Evolutionary conservation across 768 basidiomycete species (phyloP).

Genomic region (Boletellus sp.): DNA sequence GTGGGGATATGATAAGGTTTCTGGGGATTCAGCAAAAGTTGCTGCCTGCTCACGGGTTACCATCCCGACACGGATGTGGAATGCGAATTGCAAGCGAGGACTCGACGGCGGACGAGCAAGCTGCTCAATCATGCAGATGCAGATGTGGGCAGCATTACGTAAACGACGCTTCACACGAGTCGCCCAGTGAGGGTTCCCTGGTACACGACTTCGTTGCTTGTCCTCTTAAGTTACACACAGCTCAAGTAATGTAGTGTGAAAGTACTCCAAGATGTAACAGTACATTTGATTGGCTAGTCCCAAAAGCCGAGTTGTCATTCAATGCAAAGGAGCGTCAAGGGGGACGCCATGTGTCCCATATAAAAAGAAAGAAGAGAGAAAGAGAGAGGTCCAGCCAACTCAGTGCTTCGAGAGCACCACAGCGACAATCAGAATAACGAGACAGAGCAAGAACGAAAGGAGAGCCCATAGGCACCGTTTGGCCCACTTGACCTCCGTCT

Average conservation of each 20-base stretch:
- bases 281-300: conserved; percentile 9
- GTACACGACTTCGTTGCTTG: too few relatives aligned
- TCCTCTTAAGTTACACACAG: background rate
- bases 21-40: background rate
- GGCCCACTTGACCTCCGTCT: conserved; percentile 54
- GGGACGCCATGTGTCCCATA: background rate
- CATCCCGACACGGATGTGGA: conserved; percentile 12
- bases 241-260: conserved; percentile 3
- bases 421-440: conserved; percentile 28
- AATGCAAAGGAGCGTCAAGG: background rate
- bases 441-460: conserved; percentile 39
- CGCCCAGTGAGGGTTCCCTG: too few relatives aligned
- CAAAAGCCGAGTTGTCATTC: background rate
- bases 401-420: conserved; percentile 23
- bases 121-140: too few relatives aligned
- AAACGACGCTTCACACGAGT: too few relatives aligned
- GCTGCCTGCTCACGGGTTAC: conserved; percentile 27
- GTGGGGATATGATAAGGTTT: conserved; percentile 1
- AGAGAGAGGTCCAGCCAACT: conserved; percentile 8
- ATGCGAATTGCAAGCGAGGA: too few relatives aligned
- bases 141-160: too few relatives aligned
- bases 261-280: background rate
- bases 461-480: conserved; percentile 53
- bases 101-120: too few relatives aligned
- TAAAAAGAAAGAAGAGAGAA: background rate